Base-by-base conservation (phyloP, 1,284 basidiomycete species). In the Trametes hirsuta region DNA sequence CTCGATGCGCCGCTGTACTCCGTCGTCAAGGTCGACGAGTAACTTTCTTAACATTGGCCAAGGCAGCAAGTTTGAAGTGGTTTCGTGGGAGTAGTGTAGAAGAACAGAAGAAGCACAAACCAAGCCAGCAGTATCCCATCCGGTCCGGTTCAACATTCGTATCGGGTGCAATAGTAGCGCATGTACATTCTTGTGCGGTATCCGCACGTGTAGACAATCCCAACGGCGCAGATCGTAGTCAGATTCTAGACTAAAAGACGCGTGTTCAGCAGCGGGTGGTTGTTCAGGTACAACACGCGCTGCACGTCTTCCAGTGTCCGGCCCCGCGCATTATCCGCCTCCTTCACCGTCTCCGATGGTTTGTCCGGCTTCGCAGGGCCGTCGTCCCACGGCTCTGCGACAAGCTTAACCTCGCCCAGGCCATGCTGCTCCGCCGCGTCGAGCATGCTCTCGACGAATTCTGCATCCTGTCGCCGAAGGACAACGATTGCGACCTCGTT, bases 1-100 rank as follows among this genome's bases (percentile, higher is more conserved):
- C 84, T 98, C 57, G 87, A 95, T 70, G 95, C 94, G 37, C 94
- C 95, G 3, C 77, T 88, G 18, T 97, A 96, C 77, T 93, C 91
- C 47, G 87, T 97, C 73, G 80, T 94, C 69, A 84, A 95, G 74
- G 79, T 83, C 58, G 84, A 91, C 58, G 90, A 93, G 71, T 93
- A 77, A 37, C 21, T 22, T 14, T 6, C 15, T n/a, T 3, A 9
- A 30, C 30, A 30, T 30, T 8, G 30, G 8, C 8, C 35, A 18
- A 4, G n/a, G 15, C 1, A 34, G 6, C 49, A 11, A 10, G 15
- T 21, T 44, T 11, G 3, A 9, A 11, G 25, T 9, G 25, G 6
- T 24, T 6, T 37, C 5, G 21, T 14, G 14, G 11, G 14, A 14
- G 6, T 21, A 54, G 18, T 25, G 24, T 25, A 51, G 34, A 54